Base-by-base conservation (phyloP, 208 protist species). In the Leishmania turanica region DNA sequence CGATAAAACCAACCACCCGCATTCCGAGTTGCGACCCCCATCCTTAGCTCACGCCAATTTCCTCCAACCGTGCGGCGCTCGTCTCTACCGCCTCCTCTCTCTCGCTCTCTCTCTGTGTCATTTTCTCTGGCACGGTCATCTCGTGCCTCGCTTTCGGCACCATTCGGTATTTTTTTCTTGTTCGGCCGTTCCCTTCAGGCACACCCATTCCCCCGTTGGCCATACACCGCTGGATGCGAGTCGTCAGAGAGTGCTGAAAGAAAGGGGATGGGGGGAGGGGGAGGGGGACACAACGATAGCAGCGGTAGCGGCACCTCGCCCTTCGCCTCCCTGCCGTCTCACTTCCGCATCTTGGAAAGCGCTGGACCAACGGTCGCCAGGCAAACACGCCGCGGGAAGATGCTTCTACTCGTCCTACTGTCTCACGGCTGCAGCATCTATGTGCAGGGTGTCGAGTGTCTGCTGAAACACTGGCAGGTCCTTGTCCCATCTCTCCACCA, bases 401-500 rank as follows among this genome's bases (percentile, higher is more conserved):
- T 68, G 9, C 27, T 17, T 19, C 34, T 17, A 15, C 45, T 76
- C 34, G 3, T 8, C 51, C 51, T 79, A 79, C 31, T 53, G 47
- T 31, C n/a, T 75, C 60, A 85, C 54, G 51, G 72, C 64, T 24
- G 51, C 40, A 31, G 70, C 84, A 71, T 95, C 87, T 51, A 95
- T 15, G 79, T 92, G 89, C 2, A 95, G 84, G 2, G 91, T 92
- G 74, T 95, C 91, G 68, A 95, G 68, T 70, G 90, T 91, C 54
- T 84, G 79, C 62, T 92, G 87, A 73, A 95, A 83, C 31, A 84
- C 62, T 17, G 82, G 86, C 68, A 91, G 42, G n/a, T 88, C 42
- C 45, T 54, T 62, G 15, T 93, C 90, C 84, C 86, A 93, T 19
- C 84, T 75, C 0, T 65, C 84, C 7, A 54, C 82, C n/a, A 79